Base-by-base conservation (phyloP, 2,329 filamentous ascomycete genomes). In the Cordyceps farinosa region DNA sequence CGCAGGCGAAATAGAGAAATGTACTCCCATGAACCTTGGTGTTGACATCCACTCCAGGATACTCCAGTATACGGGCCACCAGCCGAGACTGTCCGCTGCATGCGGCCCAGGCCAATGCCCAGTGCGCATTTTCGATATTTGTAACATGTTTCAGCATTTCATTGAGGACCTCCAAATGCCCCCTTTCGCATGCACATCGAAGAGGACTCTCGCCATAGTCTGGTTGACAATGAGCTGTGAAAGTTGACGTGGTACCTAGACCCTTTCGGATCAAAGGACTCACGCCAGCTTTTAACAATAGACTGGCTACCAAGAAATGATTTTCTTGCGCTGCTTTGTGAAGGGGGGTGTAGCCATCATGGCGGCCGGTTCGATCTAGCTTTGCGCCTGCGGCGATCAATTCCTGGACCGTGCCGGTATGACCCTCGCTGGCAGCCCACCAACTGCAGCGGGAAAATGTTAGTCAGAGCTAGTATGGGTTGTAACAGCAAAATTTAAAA, bases 391-490 rank as follows among this genome's bases (percentile, higher is more conserved):
- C 40, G 11, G 50, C 40, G 30, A 61, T 54, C 22, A 61, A 54
- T 8, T 22, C 9, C 29, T 27, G 10, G 10, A 47, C 58, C 1
- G 40, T 36, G 29, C 57, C 65, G 1, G 59, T 40, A 47, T 71
- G 69, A 0, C 72, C 71, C 6, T 47, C 57, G 1, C 4, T 27
- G 17, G 72, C 70, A 56, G 73, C 73, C 66, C 67, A 69, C 67
- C 68, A 67, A 10, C 60, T 65, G 45, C 2, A 54, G n/a, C 30
- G 3, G 4, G 22, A 32, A 2, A 11, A 5, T 36, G 50, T 61
- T 54, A 61, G 29, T 17, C 10, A 27, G 29, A 22, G 30, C 3
- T 1, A 8, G 15, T 1, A 17, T 5, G 11, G 4, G 8, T 1
- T 40, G 4, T 4, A 5, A 1, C 1, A 29, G 22, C 3, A 1